These are phyloP conservation scores for Fusarium chlamydosporum DNA, from an alignment of 2,329 filamentous ascomycete genomes.

Conservation along the genomic window DNA sequence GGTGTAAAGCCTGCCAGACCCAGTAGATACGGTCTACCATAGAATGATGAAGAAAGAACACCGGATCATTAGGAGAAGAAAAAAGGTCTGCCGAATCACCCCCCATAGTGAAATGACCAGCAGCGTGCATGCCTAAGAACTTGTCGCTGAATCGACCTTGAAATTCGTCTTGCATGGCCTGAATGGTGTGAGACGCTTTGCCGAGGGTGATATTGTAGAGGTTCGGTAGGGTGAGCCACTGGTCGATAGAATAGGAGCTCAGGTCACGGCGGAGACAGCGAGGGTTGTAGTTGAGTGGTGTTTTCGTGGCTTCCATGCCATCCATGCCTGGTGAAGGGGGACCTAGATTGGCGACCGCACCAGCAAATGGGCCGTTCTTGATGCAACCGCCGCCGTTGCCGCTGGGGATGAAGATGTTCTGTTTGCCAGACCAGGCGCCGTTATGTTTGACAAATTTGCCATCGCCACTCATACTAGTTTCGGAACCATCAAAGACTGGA, in stretches of 20 bases:
- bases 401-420: neutral
- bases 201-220: conserved; percentile 2
- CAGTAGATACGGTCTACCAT: conserved; percentile 23
- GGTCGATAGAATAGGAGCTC: neutral
- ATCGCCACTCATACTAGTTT: conserved; percentile 21
- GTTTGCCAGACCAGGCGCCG: neutral
- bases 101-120: conserved; percentile 15
- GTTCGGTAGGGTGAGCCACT: conserved; percentile 5
- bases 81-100: conserved; percentile 23
- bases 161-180: conserved; percentile 22
- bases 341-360: conserved; percentile 11
- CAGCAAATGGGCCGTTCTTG: neutral
- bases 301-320: conserved; percentile 12
- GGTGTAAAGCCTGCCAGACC: conserved; percentile 23
- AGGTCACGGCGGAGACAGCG: conserved; percentile 15
- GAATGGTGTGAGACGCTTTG: neutral
- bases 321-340: conserved; percentile 15
- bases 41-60: conserved; percentile 19
- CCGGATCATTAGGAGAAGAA: conserved; percentile 15
- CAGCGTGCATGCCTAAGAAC: conserved; percentile 11
- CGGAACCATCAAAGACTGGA: conserved; percentile 17
- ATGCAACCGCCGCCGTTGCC: conserved; percentile 5
- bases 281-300: conserved; percentile 6
- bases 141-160: conserved; percentile 10
- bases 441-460: conserved; percentile 17